phyloP scores from a whole-genome alignment of 345 rosid genomes.

The Aquilaria malaccensis region DNA sequence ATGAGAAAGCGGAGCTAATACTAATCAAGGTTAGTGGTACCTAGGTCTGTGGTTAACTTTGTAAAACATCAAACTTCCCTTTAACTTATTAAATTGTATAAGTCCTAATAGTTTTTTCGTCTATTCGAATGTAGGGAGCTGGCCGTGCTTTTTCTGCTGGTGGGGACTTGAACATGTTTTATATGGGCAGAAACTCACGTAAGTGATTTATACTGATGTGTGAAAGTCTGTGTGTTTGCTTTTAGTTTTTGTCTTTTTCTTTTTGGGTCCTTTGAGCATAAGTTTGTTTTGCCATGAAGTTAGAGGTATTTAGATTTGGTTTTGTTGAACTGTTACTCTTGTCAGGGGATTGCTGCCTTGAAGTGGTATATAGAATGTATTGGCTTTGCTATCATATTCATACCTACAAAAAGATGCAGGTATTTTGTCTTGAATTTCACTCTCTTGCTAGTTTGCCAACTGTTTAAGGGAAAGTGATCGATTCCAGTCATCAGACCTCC shows the following conservation, averaged over 20 bases:
- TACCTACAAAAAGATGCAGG: constrained; percentile 78
- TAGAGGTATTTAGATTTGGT: background rate
- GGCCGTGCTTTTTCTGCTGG: constrained; percentile 97
- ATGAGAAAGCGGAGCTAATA: constrained; percentile 46
- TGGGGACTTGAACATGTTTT: constrained; percentile 89
- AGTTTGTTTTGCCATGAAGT: background rate
- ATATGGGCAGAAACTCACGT: constrained; percentile 77
- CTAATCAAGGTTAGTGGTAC: constrained; percentile 53
- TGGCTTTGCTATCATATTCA: constrained; percentile 96
- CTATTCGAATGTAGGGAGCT: constrained; percentile 47
- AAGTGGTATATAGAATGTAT: constrained; percentile 90
- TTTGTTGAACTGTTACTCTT: constrained; percentile 9
- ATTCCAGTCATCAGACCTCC: background rate
- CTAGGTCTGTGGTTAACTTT: background rate
- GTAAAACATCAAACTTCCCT: background rate
- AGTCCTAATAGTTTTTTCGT: background rate
- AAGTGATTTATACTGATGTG: constrained; percentile 15
- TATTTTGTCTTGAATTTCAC: constrained; percentile 9
- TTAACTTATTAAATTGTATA: background rate
- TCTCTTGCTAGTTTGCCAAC: background rate
- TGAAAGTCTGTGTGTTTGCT: background rate
- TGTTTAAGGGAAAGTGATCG: background rate
- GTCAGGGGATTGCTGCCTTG: constrained; percentile 86
- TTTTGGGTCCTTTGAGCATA: background rate
- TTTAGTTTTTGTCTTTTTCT: background rate